Percentiles rank a stretch among this genome's conserved stretches.
phyloP scores from a whole-genome alignment of 768 basidiomycete species.

The Leccinum longicurvipes region DNA sequence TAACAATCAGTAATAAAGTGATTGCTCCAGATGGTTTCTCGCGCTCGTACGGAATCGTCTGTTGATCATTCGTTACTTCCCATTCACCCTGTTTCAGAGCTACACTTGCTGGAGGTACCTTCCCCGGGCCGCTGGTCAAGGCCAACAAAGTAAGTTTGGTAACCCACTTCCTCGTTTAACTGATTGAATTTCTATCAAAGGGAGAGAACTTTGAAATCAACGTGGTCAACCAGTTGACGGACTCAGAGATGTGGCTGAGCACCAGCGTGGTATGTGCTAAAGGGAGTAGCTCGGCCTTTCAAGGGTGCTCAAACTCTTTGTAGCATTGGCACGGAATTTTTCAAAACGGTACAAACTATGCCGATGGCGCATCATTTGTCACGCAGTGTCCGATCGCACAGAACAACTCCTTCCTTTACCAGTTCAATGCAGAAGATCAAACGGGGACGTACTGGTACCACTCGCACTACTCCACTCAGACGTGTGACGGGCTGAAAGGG shows the following conservation, averaged over 20 bases:
- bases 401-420: constrained; percentile 24
- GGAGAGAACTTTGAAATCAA: constrained; percentile 41
- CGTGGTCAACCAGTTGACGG: constrained; percentile 43
- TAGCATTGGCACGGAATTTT: constrained; percentile 59
- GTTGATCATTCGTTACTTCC: neutral
- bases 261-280: constrained; percentile 42
- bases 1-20: constrained; percentile 38
- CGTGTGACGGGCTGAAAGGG: constrained; percentile 38
- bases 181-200: constrained; percentile 23
- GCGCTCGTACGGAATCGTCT: constrained; percentile 35
- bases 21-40: constrained; percentile 50
- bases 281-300: neutral
- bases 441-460: constrained; percentile 37
- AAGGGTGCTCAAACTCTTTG: neutral
- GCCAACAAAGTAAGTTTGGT: constrained; percentile 29
- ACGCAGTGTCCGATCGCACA: constrained; percentile 33
- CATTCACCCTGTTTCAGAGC: constrained; percentile 9
- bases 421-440: constrained; percentile 20
- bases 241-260: constrained; percentile 45
- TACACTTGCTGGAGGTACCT: constrained; percentile 39
- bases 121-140: constrained; percentile 45
- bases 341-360: constrained; percentile 42
- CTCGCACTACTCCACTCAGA: constrained; percentile 37
- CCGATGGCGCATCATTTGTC: constrained; percentile 42
- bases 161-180: neutral